Conservation (phyloP, 2,329 filamentous ascomycete genomes). For the Cordyceps cicadae region DNA sequence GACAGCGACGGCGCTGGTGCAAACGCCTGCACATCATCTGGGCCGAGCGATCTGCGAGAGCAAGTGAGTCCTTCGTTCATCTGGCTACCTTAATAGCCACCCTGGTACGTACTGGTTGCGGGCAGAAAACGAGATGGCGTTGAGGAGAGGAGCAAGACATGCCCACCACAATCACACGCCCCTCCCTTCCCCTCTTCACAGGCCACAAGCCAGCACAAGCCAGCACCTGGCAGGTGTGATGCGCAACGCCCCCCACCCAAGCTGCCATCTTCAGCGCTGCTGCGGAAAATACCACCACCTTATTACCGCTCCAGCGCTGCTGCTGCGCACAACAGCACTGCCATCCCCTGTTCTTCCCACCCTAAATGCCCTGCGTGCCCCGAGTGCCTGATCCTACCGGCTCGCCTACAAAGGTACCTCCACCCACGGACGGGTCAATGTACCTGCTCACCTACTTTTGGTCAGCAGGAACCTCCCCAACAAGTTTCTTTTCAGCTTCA, state of each 20-base stretch:
- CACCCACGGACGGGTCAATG: neutral
- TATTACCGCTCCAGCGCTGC: neutral
- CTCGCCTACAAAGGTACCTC: neutral
- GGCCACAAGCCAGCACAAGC: neutral
- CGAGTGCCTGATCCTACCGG: neutral
- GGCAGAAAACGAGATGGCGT: neutral
- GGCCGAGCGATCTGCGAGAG: neutral
- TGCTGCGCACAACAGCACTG: neutral
- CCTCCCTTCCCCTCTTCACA: neutral
- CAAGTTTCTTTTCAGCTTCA: neutral
- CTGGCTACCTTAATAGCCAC: neutral
- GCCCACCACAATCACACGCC: neutral
- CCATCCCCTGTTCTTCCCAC: neutral
- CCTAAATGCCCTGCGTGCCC: neutral
- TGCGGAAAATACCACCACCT: neutral
- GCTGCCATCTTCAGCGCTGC: neutral
- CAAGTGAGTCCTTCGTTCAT: neutral
- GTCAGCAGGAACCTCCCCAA: neutral
- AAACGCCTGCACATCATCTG: conserved; percentile 8
- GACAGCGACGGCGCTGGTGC: conserved; percentile 4
- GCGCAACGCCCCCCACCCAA: neutral
- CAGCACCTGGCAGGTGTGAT: neutral
- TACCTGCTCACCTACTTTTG: neutral
- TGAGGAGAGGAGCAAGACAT: neutral
- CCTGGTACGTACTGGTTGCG: neutral